These are phyloP conservation scores for Vitis labrusca DNA, from an alignment of 164 flowering plant genomes.

Conservation along the genomic window DNA sequence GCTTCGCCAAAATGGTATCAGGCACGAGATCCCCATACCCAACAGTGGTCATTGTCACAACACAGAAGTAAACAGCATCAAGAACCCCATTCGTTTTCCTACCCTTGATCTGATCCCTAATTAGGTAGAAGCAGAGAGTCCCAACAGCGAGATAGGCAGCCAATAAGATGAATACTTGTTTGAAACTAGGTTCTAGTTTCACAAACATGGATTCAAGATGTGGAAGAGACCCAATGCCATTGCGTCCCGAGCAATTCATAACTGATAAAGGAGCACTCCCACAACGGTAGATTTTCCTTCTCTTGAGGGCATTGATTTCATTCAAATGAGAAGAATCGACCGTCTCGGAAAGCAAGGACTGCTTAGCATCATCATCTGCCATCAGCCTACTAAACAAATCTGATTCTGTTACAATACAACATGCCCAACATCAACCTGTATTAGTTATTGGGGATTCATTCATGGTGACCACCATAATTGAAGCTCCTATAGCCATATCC, in stretches of 20 bases:
- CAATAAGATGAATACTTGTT: conserved; percentile 36
- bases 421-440: neutral
- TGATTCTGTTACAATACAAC: neutral
- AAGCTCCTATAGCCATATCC: too few relatives aligned
- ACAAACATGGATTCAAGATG: conserved; percentile 16
- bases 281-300: conserved; percentile 29
- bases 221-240: conserved; percentile 6
- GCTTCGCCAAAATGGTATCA: conserved; percentile 43
- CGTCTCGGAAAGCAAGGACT: conserved; percentile 35
- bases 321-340: conserved; percentile 17
- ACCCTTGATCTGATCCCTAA: conserved; percentile 59
- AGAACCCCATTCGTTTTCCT: conserved; percentile 64
- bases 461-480: too few relatives aligned
- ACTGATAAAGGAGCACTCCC: conserved; percentile 28
- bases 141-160: conserved; percentile 57
- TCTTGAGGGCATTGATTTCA: conserved; percentile 22
- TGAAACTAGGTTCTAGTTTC: conserved; percentile 31
- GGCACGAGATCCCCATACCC: conserved; percentile 96
- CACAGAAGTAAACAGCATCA: conserved; percentile 77
- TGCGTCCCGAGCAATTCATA: conserved; percentile 7
- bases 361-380: conserved; percentile 30
- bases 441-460: neutral
- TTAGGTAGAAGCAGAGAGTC: conserved; percentile 50
- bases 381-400: conserved; percentile 13
- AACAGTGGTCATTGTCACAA: conserved; percentile 91